Base-by-base conservation (phyloP, 106 monocot species). In the Chionographis japonica region DNA sequence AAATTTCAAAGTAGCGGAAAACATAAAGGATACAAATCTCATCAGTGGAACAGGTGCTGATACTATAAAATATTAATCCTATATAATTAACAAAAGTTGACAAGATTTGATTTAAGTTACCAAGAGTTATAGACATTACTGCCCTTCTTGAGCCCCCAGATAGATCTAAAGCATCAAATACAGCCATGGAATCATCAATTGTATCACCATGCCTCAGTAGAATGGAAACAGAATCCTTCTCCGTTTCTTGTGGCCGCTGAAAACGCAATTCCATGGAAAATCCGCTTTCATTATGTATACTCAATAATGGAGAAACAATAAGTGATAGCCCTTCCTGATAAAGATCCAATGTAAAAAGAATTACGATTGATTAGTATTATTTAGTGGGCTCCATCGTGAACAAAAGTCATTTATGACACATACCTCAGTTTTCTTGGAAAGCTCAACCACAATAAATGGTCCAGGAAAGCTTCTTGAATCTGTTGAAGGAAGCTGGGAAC, bases 391-490 rank as follows among this genome's bases (percentile, higher is more conserved):
- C 37, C 53, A 70, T 52, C 12, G 37, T 54, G 38, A 58, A 35
- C 18, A 52, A 57, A 37, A 72, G 35, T 0, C 35, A 56, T 20
- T 18, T 66, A 52, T 55, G 60, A 37, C 42, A 72, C 3, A 62
- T 76, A 94, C 94, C 94, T 94, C 90, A 52, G 72, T 55, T 52
- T 75, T 75, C 40, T 79, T 76, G 67, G 76, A 73, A 56, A 90
- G 85, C 73, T 94, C 83, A 58, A 74, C 59, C 39, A 83, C 90
- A 72, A 90, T 16, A 76, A 80, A 90, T 71, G 94, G 87, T 16
- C 94, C 94, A 58, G 89, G 86, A 19, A 85, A 90, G 38, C 67
- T 76, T 71, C 79, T 84, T 52, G 84, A 79, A 85, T 87, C 90
- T 94, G 83, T 42, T 78, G 5, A 71, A 74, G 13, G 51, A 41